Evolutionary conservation across 345 rosid species (phyloP), one percentile per base, ranked within the genome.

Genomic region (Euphorbia pulcherrima): DNA sequence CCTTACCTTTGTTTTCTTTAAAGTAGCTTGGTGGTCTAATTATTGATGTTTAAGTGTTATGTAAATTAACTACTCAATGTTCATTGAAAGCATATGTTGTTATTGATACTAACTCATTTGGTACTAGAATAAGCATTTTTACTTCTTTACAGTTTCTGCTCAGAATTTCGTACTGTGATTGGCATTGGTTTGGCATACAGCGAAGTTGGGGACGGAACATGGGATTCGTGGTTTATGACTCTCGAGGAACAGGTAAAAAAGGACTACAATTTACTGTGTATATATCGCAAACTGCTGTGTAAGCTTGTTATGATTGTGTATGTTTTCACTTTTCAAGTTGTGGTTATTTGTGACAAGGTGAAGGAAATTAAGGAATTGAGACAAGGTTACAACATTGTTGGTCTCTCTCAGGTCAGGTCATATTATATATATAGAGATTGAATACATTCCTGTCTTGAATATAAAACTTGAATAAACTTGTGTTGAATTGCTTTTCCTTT

Each of bases 151-250:
- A 12, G 16, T 44, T 44, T 44, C 50, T 18, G 16, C 50, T 12
- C 37, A 33, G 37, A 7, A 12, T 44, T 44, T 44, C 18, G 12
- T 37, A 61, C 50, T 10, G 18, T 56, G 66, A 50, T 37, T 44
- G 29, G 27, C 28, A 46, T 56, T 47, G 55, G 48, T 24, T 68
- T 63, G 29, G 27, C 64, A 62, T 77, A 70, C 81, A 90, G 98
- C 72, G 98, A 93, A 88, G 60, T 90, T 77, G 98, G 98, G 68
- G 76, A 70, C 80, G 98, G 97, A 70, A 54, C 75, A 29, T 78
- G 84, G 68, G 97, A 93, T 79, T 93, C 98, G 9, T 93, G 97
- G 98, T 86, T 89, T 73, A 84, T 84, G 93, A 86, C 97, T 75
- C 91, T 93, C 21, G 81, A 74, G 28, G 73, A 87, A 62, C 95